Evolutionary conservation across 2,329 filamentous ascomycete genomes (phyloP).

Genomic region (Phaeosphaeria sp.): DNA sequence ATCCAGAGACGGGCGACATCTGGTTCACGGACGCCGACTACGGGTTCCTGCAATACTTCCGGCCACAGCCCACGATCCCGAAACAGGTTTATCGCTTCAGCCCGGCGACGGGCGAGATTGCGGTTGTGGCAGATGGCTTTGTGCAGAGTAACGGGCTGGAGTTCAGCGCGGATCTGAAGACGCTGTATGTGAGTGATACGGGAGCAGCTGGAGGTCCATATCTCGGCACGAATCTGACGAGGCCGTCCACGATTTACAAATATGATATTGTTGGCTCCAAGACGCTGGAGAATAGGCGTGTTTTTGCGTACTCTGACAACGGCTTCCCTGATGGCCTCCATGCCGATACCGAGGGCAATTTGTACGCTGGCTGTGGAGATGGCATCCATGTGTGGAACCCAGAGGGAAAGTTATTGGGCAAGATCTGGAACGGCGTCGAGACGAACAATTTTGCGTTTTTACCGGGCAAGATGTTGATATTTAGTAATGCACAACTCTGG

Average conservation of each 20-base stretch:
- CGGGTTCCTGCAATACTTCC: conserved; percentile 40
- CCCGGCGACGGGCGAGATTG: conserved; percentile 49
- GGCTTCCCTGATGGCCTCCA: conserved; percentile 67
- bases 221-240: conserved; percentile 42
- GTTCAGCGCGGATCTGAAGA: conserved; percentile 52
- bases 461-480: conserved; percentile 42
- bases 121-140: conserved; percentile 51
- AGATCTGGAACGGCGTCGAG: conserved; percentile 60
- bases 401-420: conserved; percentile 59
- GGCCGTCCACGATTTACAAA: conserved; percentile 52
- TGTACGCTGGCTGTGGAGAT: conserved; percentile 63
- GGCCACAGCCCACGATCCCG: conserved; percentile 38
- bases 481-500: conserved; percentile 45
- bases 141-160: conserved; percentile 55
- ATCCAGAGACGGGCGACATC: conserved; percentile 53
- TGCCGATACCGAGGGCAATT: conserved; percentile 60
- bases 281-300: conserved; percentile 44
- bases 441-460: conserved; percentile 47
- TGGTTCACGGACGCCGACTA: conserved; percentile 59
- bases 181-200: conserved; percentile 55
- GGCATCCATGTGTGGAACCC: conserved; percentile 62
- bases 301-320: conserved; percentile 63
- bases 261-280: conserved; percentile 51
- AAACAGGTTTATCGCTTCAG: conserved; percentile 53
- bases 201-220: conserved; percentile 47